Evolutionary conservation across 2,329 filamentous ascomycete genomes (phyloP).

Genomic region (Beauveria bassiana): DNA sequence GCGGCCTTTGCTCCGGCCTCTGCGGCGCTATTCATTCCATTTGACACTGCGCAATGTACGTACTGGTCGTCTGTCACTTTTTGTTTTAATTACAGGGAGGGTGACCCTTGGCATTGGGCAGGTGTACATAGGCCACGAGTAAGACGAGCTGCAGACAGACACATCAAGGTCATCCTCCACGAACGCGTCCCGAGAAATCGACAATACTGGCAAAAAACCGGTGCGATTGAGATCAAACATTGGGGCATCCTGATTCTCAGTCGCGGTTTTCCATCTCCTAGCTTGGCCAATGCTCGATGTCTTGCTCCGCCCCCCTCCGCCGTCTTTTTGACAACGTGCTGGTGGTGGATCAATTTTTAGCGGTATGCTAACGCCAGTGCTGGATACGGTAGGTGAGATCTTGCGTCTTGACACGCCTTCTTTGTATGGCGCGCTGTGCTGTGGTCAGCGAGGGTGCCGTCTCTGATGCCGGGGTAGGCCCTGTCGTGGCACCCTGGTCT

Average conservation of each 20-base stretch:
- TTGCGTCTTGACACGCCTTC: background rate
- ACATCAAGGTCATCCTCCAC: background rate
- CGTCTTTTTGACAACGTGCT: background rate
- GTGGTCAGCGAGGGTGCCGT: background rate
- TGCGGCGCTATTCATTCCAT: background rate
- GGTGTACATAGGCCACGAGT: background rate
- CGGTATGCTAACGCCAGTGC: background rate
- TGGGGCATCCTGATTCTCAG: background rate
- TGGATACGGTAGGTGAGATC: background rate
- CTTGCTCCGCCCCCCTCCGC: background rate
- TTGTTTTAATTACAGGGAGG: background rate
- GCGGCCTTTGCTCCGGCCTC: slow-evolving; percentile 3
- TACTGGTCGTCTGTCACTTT: background rate
- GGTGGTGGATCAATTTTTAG: background rate
- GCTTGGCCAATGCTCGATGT: background rate
- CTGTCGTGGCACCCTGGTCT: background rate
- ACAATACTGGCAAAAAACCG: background rate
- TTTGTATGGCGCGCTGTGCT: background rate
- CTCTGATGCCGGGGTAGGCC: background rate
- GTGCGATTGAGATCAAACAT: background rate
- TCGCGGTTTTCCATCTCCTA: background rate
- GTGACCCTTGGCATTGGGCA: background rate
- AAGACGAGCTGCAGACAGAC: slow-evolving; percentile 1
- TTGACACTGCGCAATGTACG: background rate
- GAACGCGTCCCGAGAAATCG: background rate